A percentile compares a stretch with the other conserved stretches of the same genome.
Conservation (phyloP, 225 moss, liverwort and hornwort genomes). For the Asterella californica region DNA sequence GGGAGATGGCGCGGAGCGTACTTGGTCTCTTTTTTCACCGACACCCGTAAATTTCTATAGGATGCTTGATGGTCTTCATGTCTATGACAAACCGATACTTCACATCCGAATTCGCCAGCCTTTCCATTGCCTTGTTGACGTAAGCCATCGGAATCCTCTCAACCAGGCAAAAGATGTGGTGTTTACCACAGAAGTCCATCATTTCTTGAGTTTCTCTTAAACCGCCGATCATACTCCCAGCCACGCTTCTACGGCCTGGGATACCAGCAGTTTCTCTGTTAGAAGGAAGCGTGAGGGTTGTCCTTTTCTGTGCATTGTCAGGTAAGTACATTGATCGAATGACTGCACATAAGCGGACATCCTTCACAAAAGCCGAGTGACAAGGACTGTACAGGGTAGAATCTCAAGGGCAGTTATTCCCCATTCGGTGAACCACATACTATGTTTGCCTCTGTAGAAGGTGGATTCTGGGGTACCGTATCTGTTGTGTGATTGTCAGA, state of each 20-base stretch:
- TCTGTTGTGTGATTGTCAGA: no score
- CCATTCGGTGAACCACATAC: no score
- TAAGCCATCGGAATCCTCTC: constrained; percentile 53
- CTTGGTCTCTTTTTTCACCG: neutral
- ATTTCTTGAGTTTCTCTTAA: constrained; percentile 57
- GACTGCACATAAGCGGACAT: no score
- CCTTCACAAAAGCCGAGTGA: neutral
- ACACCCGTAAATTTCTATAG: constrained; percentile 15
- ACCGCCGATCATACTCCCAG: constrained; percentile 53
- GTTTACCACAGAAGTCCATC: constrained; percentile 54
- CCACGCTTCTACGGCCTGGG: constrained; percentile 42
- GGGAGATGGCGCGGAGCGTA: no score
- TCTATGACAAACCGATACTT: constrained; percentile 61
- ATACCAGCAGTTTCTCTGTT: no score
- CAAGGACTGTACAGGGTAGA: no score
- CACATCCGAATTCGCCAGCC: constrained; percentile 49
- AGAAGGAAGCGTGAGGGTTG: neutral
- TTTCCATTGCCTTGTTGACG: constrained; percentile 49
- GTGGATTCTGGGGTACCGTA: neutral
- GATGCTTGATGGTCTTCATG: constrained; percentile 21
- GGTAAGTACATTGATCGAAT: neutral
- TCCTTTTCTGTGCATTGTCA: neutral
- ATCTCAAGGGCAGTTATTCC: no score
- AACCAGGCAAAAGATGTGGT: constrained; percentile 43
- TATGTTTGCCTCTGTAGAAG: neutral